These are phyloP conservation scores for Rubroboletus satanas DNA, from an alignment of 768 basidiomycete genomes.

Conservation along the genomic window DNA sequence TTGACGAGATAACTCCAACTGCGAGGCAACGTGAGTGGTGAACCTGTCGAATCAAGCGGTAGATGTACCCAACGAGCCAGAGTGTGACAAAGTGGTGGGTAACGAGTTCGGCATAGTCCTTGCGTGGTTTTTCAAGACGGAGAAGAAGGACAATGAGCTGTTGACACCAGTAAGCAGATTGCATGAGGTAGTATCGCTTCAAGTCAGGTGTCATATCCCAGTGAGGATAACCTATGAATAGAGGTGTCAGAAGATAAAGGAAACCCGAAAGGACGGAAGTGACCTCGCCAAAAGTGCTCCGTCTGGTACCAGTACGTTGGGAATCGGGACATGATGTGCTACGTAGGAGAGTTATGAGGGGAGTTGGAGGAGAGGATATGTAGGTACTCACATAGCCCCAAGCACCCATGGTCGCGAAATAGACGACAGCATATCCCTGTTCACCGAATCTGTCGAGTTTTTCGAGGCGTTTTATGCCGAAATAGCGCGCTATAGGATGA, in stretches of 20 bases:
- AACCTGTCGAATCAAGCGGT: neutral
- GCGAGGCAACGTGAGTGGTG: slow-evolving; percentile 1
- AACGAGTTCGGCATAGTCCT: slow-evolving; percentile 84
- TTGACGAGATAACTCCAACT: slow-evolving; percentile 86
- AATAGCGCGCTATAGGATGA: slow-evolving; percentile 61
- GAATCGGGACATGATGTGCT: slow-evolving; percentile 80
- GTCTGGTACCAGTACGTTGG: slow-evolving; percentile 88
- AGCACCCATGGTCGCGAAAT: slow-evolving; percentile 65
- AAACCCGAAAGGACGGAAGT: slow-evolving; percentile 7
- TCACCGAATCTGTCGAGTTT: slow-evolving; percentile 88
- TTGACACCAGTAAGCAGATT: slow-evolving; percentile 92
- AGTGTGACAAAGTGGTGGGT: slow-evolving; percentile 91
- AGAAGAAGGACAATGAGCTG: slow-evolving; percentile 84
- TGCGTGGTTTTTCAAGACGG: slow-evolving; percentile 89
- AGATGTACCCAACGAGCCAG: slow-evolving; percentile 81
- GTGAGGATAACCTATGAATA: slow-evolving; percentile 70
- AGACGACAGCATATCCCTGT: slow-evolving; percentile 83
- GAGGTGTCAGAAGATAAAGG: neutral
- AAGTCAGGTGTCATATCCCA: slow-evolving; percentile 82
- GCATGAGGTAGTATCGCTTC: slow-evolving; percentile 92
- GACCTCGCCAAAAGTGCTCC: slow-evolving; percentile 80
- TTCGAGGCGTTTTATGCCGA: slow-evolving; percentile 59
- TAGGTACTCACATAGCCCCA: slow-evolving; percentile 69
- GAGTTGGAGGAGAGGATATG: neutral
- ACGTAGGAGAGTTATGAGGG: neutral